phyloP scores from a whole-genome alignment of 768 basidiomycete genomes.

The Terana coerulea region DNA sequence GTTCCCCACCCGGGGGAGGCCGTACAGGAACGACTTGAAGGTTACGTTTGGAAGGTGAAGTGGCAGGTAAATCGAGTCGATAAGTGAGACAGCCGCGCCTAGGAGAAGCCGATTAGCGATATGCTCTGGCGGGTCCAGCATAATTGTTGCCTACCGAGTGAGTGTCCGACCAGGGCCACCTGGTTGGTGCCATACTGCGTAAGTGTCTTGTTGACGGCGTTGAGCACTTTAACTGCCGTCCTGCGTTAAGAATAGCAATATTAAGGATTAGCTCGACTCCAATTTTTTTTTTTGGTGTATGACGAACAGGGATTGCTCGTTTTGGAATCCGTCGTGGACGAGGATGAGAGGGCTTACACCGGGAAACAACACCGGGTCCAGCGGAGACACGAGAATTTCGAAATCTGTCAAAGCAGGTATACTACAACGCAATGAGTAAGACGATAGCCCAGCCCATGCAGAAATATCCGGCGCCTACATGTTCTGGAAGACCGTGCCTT shows the following conservation, averaged over 20 bases:
- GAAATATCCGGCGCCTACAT: constrained; percentile 21
- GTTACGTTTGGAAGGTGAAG: constrained; percentile 39
- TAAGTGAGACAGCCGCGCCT: constrained; percentile 51
- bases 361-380: constrained; percentile 44
- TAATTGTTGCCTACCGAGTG: constrained; percentile 25
- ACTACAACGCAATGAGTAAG: constrained; percentile 17
- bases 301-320: constrained; percentile 40
- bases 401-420: constrained; percentile 39
- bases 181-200: constrained; percentile 29
- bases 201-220: constrained; percentile 41
- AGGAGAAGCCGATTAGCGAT: neutral
- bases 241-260: constrained; percentile 19
- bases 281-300: neutral
- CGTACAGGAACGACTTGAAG: constrained; percentile 26
- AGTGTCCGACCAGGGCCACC: constrained; percentile 45
- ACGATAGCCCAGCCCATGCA: neutral
- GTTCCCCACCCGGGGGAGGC: constrained; percentile 45
- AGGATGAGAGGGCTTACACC: constrained; percentile 36
- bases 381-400: constrained; percentile 31
- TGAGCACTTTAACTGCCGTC: constrained; percentile 37
- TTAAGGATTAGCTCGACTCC: neutral
- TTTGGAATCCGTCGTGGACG: constrained; percentile 45
- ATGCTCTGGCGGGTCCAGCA: neutral
- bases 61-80: constrained; percentile 52
- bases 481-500: constrained; percentile 31